phyloP scores from a whole-genome alignment of 176 grass and related monocot species.

The Eleusine indica region DNA sequence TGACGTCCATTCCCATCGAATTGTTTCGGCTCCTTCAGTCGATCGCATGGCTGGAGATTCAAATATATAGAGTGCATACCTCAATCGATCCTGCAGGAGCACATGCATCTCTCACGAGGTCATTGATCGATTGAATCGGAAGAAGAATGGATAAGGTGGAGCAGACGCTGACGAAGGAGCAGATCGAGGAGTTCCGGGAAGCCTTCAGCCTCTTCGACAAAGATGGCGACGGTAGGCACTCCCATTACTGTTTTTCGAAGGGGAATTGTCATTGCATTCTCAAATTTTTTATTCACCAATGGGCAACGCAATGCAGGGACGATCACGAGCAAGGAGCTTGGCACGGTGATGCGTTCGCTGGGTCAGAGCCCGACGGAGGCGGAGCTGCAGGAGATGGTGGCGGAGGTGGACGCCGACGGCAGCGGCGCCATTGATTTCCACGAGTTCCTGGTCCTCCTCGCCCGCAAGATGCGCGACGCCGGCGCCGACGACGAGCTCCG shows the following conservation, averaged over 20 bases:
- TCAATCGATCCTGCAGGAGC: background rate
- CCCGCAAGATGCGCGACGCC: constrained; percentile 48
- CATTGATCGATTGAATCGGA: background rate
- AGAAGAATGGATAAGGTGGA: constrained; percentile 27
- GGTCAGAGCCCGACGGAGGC: constrained; percentile 66
- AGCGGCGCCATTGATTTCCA: constrained; percentile 59
- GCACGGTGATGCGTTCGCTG: constrained; percentile 67
- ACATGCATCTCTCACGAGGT: background rate
- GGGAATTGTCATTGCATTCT: too few relatives aligned
- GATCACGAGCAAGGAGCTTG: constrained; percentile 68
- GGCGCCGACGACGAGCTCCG: constrained; percentile 61
- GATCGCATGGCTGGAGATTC: background rate
- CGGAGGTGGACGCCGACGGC: constrained; percentile 54
- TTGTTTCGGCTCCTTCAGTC: background rate
- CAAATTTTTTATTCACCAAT: background rate
- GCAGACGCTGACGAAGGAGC: constrained; percentile 27
- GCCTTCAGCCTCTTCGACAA: constrained; percentile 68
- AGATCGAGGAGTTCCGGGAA: constrained; percentile 55
- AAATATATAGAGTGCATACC: background rate
- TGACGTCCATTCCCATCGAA: background rate
- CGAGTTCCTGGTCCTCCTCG: constrained; percentile 63
- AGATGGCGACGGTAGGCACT: constrained; percentile 46
- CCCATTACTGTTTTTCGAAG: too few relatives aligned
- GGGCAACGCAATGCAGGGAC: constrained; percentile 33
- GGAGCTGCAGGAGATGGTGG: constrained; percentile 65